phyloP scores from a whole-genome alignment of 352 stramenopile genomes.

The Globisporangium cystogenes region DNA sequence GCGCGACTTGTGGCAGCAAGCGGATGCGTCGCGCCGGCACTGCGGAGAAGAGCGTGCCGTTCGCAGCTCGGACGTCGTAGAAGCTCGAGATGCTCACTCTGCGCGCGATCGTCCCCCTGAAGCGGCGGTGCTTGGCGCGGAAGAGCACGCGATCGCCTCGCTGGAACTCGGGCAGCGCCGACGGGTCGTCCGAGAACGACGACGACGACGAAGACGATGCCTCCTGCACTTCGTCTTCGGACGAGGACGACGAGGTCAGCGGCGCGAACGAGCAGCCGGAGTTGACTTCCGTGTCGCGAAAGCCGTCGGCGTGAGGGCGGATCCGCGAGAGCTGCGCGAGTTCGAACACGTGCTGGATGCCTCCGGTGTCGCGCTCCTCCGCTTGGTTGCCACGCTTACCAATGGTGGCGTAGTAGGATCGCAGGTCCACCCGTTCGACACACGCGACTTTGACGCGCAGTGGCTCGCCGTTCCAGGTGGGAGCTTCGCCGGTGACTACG shows the following conservation, averaged over 20 bases:
- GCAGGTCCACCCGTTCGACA: not conserved
- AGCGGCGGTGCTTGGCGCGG: conserved; percentile 22
- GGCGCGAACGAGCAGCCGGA: conserved; percentile 31
- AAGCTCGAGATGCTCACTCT: conserved; percentile 43
- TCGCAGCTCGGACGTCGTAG: conserved; percentile 46
- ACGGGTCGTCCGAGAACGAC: conserved; percentile 17
- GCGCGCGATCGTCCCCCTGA: conserved; percentile 27
- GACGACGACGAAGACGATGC: conserved; percentile 6
- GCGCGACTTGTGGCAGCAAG: conserved; percentile 14
- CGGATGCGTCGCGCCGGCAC: conserved; percentile 40
- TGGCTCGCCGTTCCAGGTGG: conserved; percentile 37
- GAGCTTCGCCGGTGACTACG: not conserved
- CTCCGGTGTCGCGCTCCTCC: conserved; percentile 3
- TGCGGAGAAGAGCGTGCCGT: conserved; percentile 37
- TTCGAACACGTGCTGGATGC: conserved; percentile 30
- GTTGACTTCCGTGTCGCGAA: conserved; percentile 38
- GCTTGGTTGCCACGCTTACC: not conserved
- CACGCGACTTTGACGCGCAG: conserved; percentile 23
- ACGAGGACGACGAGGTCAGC: conserved; percentile 26
- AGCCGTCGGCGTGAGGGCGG: conserved; percentile 38
- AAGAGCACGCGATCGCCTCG: conserved; percentile 52
- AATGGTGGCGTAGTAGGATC: not conserved
- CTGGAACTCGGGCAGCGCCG: conserved; percentile 23
- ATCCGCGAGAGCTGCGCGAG: conserved; percentile 40
- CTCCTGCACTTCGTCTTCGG: conserved; percentile 12